Evolutionary conservation across 2,329 filamentous ascomycete species (phyloP), one percentile per base, ranked within the genome.

Genomic region (Didymella pomorum): DNA sequence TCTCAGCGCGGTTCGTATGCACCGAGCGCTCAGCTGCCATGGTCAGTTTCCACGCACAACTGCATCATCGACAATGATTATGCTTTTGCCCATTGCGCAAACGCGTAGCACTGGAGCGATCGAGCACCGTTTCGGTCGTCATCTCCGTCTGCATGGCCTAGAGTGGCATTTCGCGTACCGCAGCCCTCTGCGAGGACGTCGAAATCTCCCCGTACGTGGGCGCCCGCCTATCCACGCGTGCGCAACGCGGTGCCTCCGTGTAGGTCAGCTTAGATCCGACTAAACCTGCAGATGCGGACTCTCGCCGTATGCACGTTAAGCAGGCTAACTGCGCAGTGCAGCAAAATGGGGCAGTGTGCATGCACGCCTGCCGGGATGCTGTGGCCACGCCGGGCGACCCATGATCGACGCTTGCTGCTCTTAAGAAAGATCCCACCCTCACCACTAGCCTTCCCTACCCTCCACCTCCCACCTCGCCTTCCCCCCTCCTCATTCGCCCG

Each of bases 401-500:
- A 69, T 69, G 64, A 70, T 73, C 69, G 61, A 65, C 69, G 70
- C 70, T 68, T 67, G 69, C 70, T 68, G 64, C 68, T 72, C 71
- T 74, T 76, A 76, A 76, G 68, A 71, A 64, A 67, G 63, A 70
- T 72, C 45, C 60, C 68, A 74, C 71, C 74, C 74, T 71, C 74
- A 69, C 67, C 66, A 67, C 69, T 76, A 77, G 69, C 69, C 49
- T 73, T 72, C 75, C 70, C 68, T 73, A 74, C 72, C 72, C 73
- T 75, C 69, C 73, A 73, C 76, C 75, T 75, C 73, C 68, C 71
- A 72, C 77, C 76, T 76, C 78, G 75, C 77, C 75, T 68, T 76
- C 71, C 73, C 71, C 74, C 52, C 74, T 60, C 71, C 74, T 75
- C 75, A 78, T 79, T 77, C 75, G 71, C 67, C 73, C 69, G 64